A percentile compares a stretch with the other conserved stretches of the same genome.
phyloP scores from a whole-genome alignment of 306 rosid genomes.

The Rosa lucieae region DNA sequence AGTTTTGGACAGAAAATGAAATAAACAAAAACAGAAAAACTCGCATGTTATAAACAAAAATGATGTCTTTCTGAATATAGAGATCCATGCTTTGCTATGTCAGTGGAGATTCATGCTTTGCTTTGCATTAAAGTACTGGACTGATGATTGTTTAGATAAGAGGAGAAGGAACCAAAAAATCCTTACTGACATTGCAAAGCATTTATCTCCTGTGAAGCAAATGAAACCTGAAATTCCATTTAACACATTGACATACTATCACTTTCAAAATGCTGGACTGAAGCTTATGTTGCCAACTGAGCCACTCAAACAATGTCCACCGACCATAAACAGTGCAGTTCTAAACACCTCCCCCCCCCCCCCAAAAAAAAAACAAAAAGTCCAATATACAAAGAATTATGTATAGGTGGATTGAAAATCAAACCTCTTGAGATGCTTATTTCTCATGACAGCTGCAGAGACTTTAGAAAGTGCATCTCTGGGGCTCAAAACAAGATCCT shows the following conservation, averaged over 20 bases:
- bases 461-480: constrained; percentile 89
- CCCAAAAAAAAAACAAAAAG: background rate
- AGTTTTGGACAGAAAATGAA: constrained; percentile 3
- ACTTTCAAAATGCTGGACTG: background rate
- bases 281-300: background rate
- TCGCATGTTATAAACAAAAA: background rate
- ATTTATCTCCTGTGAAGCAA: background rate
- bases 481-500: constrained; percentile 94
- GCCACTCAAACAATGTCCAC: background rate
- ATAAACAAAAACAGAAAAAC: background rate
- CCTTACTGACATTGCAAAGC: background rate
- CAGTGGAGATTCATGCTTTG: background rate
- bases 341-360: too few species aligned
- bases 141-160: background rate
- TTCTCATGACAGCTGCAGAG: constrained; percentile 81
- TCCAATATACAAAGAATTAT: background rate
- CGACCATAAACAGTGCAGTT: background rate
- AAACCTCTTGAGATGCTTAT: constrained; percentile 75
- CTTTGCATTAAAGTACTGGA: background rate
- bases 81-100: background rate
- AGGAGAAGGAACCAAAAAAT: background rate
- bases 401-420: constrained; percentile 2
- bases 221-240: background rate
- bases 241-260: background rate
- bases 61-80: background rate